Base-by-base conservation (phyloP, 495 filamentous ascomycete genomes). In the Apodospora peruviana region DNA sequence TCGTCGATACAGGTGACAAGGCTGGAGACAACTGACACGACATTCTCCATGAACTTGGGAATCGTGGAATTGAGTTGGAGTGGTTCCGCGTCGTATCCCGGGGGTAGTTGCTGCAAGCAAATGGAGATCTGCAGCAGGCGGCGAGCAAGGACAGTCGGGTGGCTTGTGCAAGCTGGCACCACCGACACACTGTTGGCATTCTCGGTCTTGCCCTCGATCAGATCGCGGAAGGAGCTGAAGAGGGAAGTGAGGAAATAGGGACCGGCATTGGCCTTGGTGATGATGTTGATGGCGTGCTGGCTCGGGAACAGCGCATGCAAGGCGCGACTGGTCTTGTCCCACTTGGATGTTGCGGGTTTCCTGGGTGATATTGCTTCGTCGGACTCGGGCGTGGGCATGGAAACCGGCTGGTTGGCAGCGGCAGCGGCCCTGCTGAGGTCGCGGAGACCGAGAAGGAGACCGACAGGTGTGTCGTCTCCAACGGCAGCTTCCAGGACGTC, bases 1-100 rank as follows among this genome's bases (percentile, higher is more conserved):
- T 70, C 70, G 40, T 82, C 76, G 34, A 79, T 72, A 16, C 69
- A 74, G 16, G 69, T 70, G 7, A 79, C 67, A 16, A 70, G 57
- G 11, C 68, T 54, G 12, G 60, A 61, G 14, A 76, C 68, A 0
- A 58, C 47, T 8, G 61, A 51, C n/a, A 73, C 53, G 25, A 69
- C 71, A 40, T 57, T 62, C 4, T 43, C 54, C 34, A 72, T 66
- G 37, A 59, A 52, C 2, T 56, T 44, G 1, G 54, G 43, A 1
- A 68, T 24, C 2, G 73, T 57, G 14, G 65, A 55, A 29, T 57
- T 59, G 0, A 70, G 50, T 1, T 64, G 56, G 4, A 72, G 52
- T 4, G 44, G 38, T 4, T 60, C 52, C 7, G 65, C 20, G 12
- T 55, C 50, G 11, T 62, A 57, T 11, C 38, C 37, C 0, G 65